Evolutionary conservation across 768 basidiomycete genomes (phyloP).

Genomic region (Suillus brevipes): DNA sequence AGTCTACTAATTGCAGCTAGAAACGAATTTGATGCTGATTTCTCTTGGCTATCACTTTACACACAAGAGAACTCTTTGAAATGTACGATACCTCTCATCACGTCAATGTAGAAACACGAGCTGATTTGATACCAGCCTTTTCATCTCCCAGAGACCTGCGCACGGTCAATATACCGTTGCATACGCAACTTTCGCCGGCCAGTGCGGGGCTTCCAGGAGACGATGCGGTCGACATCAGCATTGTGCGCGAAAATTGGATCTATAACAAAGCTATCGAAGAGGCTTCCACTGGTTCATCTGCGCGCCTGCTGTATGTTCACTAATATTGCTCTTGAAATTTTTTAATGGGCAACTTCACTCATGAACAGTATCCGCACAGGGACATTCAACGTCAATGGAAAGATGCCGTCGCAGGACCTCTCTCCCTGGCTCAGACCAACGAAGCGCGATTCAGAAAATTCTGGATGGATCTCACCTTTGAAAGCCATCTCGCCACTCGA

Average conservation of each 20-base stretch:
- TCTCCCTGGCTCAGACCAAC: conserved; percentile 56
- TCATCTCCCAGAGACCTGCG: conserved; percentile 49
- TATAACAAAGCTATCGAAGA: conserved; percentile 41
- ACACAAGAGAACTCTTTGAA: background rate
- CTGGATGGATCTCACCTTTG: conserved; percentile 35
- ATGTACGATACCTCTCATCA: background rate
- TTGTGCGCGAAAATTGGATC: conserved; percentile 69
- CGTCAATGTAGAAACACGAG: background rate
- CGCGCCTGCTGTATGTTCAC: conserved; percentile 24
- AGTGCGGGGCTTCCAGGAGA: conserved; percentile 63
- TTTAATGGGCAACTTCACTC: conserved; percentile 5
- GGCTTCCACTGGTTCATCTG: conserved; percentile 22
- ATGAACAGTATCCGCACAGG: conserved; percentile 61
- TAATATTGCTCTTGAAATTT: background rate
- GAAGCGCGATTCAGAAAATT: conserved; percentile 1
- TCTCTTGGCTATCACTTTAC: conserved; percentile 2
- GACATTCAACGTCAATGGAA: conserved; percentile 86
- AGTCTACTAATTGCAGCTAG: background rate
- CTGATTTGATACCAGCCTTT: conserved; percentile 4
- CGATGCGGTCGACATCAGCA: conserved; percentile 55
- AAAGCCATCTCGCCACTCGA: conserved; percentile 38
- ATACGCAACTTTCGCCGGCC: conserved; percentile 56
- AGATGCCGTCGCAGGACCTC: conserved; percentile 70
- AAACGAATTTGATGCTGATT: background rate
- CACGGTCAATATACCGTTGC: conserved; percentile 44